phyloP scores from a whole-genome alignment of 495 filamentous ascomycete species.

The Aspergillus sclerotioniger region DNA sequence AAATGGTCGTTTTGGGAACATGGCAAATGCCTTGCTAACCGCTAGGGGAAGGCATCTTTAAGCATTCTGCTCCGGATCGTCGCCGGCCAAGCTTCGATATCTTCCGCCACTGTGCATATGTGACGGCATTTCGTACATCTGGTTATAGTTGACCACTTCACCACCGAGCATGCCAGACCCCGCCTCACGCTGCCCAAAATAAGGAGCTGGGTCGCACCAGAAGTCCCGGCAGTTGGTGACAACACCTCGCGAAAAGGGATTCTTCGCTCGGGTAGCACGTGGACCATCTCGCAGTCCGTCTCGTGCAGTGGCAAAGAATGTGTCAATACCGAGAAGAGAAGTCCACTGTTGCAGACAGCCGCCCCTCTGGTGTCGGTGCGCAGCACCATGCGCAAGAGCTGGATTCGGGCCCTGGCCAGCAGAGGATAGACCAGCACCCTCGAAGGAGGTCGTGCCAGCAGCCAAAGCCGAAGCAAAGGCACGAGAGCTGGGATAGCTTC shows the following conservation, averaged over 20 bases:
- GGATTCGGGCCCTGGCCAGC: slow-evolving; percentile 52
- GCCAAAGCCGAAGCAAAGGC: slow-evolving; percentile 76
- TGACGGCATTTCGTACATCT: slow-evolving; percentile 80
- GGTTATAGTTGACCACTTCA: slow-evolving; percentile 77
- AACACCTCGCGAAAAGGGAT: slow-evolving; percentile 81
- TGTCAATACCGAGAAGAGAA: slow-evolving; percentile 82
- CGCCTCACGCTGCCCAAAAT: slow-evolving; percentile 71
- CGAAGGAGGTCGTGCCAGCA: slow-evolving; percentile 63
- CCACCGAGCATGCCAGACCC: slow-evolving; percentile 77
- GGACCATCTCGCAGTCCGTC: slow-evolving; percentile 57
- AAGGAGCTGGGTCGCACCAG: slow-evolving; percentile 84
- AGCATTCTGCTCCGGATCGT: slow-evolving; percentile 25
- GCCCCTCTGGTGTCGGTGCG: slow-evolving; percentile 44
- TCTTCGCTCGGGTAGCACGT: slow-evolving; percentile 53
- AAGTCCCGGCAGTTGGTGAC: slow-evolving; percentile 92
- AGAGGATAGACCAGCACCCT: slow-evolving; percentile 66
- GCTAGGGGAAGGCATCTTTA: neutral
- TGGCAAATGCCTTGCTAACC: neutral
- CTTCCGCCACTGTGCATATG: slow-evolving; percentile 53
- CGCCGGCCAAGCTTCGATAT: slow-evolving; percentile 43
- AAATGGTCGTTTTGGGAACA: neutral
- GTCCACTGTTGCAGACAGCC: slow-evolving; percentile 77
- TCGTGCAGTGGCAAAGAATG: slow-evolving; percentile 80
- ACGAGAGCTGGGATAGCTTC: slow-evolving; percentile 56
- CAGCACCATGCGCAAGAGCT: slow-evolving; percentile 34